phyloP scores from a whole-genome alignment of 129 eudicot genomes.

The Chrysanthemum lavandulifolium region DNA sequence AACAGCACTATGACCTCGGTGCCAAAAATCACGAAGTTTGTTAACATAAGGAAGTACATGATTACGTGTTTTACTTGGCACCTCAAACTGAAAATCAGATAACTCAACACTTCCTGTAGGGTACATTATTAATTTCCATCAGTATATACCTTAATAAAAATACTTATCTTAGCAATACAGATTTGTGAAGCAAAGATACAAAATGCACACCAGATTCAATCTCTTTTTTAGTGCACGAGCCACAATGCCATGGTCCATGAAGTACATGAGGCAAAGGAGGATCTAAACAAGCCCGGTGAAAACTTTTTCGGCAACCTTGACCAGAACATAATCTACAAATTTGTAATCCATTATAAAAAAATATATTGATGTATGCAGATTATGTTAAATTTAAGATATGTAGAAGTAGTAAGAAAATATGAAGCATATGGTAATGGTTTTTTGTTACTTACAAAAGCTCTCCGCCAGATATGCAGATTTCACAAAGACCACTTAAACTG shows the following conservation, averaged over 20 bases:
- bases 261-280: slow-evolving; percentile 28
- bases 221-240: slow-evolving; percentile 36
- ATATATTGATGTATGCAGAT: too few species aligned
- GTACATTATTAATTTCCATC: slow-evolving; percentile 3
- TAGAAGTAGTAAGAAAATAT: background rate
- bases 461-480: background rate
- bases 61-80: slow-evolving; percentile 17
- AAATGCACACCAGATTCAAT: slow-evolving; percentile 32
- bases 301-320: background rate
- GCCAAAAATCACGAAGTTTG: slow-evolving; percentile 35
- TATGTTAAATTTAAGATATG: background rate
- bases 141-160: background rate
- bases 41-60: slow-evolving; percentile 37
- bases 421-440: background rate
- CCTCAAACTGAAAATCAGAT: slow-evolving; percentile 20
- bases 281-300: slow-evolving; percentile 20
- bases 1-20: slow-evolving; percentile 32
- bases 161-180: background rate
- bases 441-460: background rate
- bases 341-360: background rate
- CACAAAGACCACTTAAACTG: background rate
- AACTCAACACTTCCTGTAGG: slow-evolving; percentile 3
- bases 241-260: slow-evolving; percentile 46
- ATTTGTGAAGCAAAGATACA: slow-evolving; percentile 33
- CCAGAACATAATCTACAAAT: background rate